Evolutionary conservation across 371 early-diverging fungal genomes (phyloP).

Genomic region (Cokeromyces recurvatus): DNA sequence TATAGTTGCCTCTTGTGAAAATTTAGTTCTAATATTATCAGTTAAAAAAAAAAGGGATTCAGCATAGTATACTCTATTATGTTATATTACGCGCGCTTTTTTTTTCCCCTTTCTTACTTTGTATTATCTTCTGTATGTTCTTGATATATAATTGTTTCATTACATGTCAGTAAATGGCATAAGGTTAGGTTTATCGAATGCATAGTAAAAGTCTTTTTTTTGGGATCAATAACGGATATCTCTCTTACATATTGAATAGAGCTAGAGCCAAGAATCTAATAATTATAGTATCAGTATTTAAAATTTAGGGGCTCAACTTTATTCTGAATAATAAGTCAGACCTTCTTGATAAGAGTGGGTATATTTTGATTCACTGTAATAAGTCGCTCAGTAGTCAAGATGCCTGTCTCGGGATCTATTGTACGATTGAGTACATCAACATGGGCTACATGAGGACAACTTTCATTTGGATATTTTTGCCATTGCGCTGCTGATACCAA

Average conservation of each 20-base stretch:
- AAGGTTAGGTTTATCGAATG: constrained; percentile 67
- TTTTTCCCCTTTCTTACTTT: constrained; percentile 21
- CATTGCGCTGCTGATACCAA: constrained; percentile 86
- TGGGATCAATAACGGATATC: constrained; percentile 77
- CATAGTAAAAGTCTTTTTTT: constrained; percentile 61
- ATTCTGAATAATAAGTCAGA: no score
- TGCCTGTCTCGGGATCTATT: constrained; percentile 77
- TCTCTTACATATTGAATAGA: constrained; percentile 80
- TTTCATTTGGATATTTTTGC: constrained; percentile 93
- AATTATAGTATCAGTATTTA: background rate
- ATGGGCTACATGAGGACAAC: constrained; percentile 80
- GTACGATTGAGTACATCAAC: constrained; percentile 80
- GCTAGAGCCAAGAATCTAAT: constrained; percentile 53
- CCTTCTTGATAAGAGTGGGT: constrained; percentile 61
- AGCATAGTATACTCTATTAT: no score
- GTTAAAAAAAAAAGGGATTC: no score
- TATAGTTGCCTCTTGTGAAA: constrained; percentile 75
- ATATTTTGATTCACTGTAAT: constrained; percentile 79
- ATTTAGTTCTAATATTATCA: constrained; percentile 43
- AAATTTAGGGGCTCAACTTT: no score
- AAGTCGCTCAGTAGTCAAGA: constrained; percentile 81
- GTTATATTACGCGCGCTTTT: no score
- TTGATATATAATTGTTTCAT: constrained; percentile 77
- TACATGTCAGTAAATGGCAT: constrained; percentile 69
- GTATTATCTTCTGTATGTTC: constrained; percentile 41